Base-by-base conservation (phyloP, 2,329 filamentous ascomycete genomes). In the Colletotrichum salicis region DNA sequence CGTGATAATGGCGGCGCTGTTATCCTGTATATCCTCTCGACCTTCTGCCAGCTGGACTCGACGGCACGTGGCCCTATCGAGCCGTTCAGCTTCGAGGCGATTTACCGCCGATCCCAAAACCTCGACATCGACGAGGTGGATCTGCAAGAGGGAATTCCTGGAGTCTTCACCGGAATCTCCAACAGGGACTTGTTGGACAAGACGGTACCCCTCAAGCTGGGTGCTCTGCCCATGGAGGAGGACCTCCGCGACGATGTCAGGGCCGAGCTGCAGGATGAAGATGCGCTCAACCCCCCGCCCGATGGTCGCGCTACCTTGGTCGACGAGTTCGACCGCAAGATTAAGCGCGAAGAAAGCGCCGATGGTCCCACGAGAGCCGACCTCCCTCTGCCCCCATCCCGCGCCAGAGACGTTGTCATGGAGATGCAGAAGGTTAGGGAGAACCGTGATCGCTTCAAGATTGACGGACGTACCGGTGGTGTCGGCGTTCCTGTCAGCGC, bases 381-480 rank as follows among this genome's bases (percentile, higher is more conserved):
- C 29, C 89, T 98, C 27, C 96, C 96, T 2, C 90, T 97, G 27
- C 96, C 96, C 1, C 93, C 95, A 5, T 97, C 96, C 0, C 90
- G 95, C 22, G 94, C 95, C 3, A 89, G 95, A 73, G 96, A 99
- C 77, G 95, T 99, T 8, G 90, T 94, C 33, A 94, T 98, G 84
- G 96, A 98, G 81, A 95, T 98, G 77, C 94, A 96, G 78, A 96
- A 96, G 79, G 91, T 98, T 11, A 94, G 94, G 75, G 96, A 99
- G 81, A 94, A 97, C 78, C 91, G 96, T 27, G 96, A 98, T 78
- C 90, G 96, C 22, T 97, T 98, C 80, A 93, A 91, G 79, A 96
- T 98, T 69, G 94, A 97, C 71, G 90, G 92, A 24, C 90, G 93
- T 41, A 96, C 93, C 13, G 94, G 94, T 19, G 96, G 95, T 10